Evolutionary conservation across 2,329 filamentous ascomycete species (phyloP), one percentile per base, ranked within the genome.

Genomic region (Aureobasidium sp.): DNA sequence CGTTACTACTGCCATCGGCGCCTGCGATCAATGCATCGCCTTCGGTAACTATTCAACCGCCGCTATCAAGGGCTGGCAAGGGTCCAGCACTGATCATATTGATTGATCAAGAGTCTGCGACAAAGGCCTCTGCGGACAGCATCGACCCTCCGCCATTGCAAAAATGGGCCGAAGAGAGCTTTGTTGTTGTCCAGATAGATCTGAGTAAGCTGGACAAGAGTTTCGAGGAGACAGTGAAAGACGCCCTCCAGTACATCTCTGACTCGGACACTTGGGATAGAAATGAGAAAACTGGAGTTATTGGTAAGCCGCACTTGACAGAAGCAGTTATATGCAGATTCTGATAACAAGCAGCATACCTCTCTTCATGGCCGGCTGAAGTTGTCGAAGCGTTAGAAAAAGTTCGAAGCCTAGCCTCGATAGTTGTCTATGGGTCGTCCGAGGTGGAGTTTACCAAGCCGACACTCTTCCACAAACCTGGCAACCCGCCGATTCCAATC

Each of bases 151-250:
- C 79, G 9, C 81, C 83, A 0, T 66, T 82, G 15, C 68, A 81
- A 62, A 89, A 89, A 71, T 89, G 86, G 86, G 85, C 85, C 0
- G 86, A 89, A 68, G 86, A 89, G 69, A 84, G 86, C 0, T 88
- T 82, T 64, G 75, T 81, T 0, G 84, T 88, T 3, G 82, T 75
- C 0, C 79, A 86, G 68, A 68, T 88, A 0, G 67, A 72, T 2
- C 66, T 74, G 1, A 50, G 64, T 29, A 42, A 64, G 7, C 9
- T 64, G n/a, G 7, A 23, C 23, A 51, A 63, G 19, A 50, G 64
- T 53, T 60, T 17, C 55, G 63, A 17, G 50, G 54, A 61, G n/a
- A 63, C 66, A 45, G 19, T 70, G 15, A 33, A 58, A 2, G 33
- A 60, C 4, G 68, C 70, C 19, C 55, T 73, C 11, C 60, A 64